Percentiles rank a stretch among this genome's conserved stretches.
phyloP scores from a whole-genome alignment of 495 filamentous ascomycete genomes.

The Penicillium arizonense region DNA sequence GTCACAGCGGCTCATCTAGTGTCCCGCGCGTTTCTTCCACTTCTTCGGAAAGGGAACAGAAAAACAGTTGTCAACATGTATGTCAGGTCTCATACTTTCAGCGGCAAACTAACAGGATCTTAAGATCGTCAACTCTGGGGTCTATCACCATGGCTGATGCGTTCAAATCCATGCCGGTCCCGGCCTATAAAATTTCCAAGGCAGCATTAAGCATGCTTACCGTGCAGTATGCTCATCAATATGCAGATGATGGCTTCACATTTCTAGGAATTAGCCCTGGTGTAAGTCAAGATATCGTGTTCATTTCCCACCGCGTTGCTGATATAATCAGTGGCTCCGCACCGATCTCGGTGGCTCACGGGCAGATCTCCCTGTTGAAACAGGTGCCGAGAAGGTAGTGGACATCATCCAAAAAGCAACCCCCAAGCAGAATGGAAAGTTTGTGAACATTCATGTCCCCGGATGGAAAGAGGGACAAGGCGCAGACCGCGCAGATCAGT shows the following conservation, averaged over 20 bases:
- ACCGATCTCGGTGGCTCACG: constrained; percentile 44
- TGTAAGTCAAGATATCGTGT: constrained; percentile 26
- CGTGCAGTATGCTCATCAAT: constrained; percentile 45
- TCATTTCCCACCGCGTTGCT: constrained; percentile 32
- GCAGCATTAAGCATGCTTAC: constrained; percentile 51
- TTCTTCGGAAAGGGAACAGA: constrained; percentile 39
- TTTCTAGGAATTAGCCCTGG: constrained; percentile 47
- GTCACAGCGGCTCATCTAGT: constrained; percentile 42
- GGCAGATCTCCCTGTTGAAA: constrained; percentile 45
- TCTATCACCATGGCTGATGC: constrained; percentile 32
- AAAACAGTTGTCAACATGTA: constrained; percentile 52
- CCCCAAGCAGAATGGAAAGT: constrained; percentile 41
- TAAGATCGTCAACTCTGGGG: constrained; percentile 40
- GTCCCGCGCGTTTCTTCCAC: constrained; percentile 43
- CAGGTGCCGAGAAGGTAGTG: constrained; percentile 42
- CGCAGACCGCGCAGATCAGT: constrained; percentile 31
- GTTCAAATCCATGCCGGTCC: constrained; percentile 23
- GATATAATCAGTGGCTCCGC: constrained; percentile 42
- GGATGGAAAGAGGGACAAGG: constrained; percentile 40
- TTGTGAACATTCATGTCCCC: constrained; percentile 42
- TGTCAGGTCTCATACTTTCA: neutral
- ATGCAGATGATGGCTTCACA: constrained; percentile 41
- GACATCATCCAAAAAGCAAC: constrained; percentile 40
- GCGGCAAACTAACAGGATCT: neutral
- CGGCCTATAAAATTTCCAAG: constrained; percentile 54